These are phyloP conservation scores for Bruguiera parviflora DNA, from an alignment of 345 rosid species.

Conservation along the genomic window DNA sequence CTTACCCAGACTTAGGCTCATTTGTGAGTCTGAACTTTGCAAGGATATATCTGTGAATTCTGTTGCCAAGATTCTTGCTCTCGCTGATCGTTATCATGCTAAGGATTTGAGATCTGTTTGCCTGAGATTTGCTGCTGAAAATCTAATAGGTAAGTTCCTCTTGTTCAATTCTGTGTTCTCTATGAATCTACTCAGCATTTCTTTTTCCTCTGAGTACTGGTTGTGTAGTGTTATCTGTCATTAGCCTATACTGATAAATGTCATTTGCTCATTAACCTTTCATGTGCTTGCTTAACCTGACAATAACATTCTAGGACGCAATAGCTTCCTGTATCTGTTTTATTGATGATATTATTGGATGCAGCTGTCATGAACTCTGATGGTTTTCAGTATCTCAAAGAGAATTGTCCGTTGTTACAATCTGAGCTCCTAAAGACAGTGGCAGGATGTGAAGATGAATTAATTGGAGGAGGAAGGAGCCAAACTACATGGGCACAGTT, in stretches of 20 bases:
- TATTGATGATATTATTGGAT: constrained; percentile 15
- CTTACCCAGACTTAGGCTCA: constrained; percentile 73
- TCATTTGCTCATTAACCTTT: no score
- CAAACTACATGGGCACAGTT: constrained; percentile 65
- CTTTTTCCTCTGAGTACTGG: no score
- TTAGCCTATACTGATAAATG: no score
- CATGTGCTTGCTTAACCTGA: no score
- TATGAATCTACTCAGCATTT: no score
- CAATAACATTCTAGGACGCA: no score
- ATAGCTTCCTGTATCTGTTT: background rate
- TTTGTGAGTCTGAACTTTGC: constrained; percentile 89
- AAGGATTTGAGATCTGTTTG: constrained; percentile 71
- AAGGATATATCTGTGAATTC: constrained; percentile 71
- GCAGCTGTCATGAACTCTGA: constrained; percentile 73
- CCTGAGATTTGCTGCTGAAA: constrained; percentile 87
- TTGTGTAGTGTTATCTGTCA: no score
- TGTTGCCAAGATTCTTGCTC: constrained; percentile 72
- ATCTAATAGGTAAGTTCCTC: constrained; percentile 64
- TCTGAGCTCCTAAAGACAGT: constrained; percentile 68
- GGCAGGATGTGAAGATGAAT: constrained; percentile 67
- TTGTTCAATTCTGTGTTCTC: background rate
- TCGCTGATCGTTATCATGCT: constrained; percentile 75
- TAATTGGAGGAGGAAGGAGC: constrained; percentile 57
- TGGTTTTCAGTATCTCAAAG: constrained; percentile 65
- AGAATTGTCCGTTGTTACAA: constrained; percentile 59